These are phyloP conservation scores for Aristolochia fimbriata DNA, from an alignment of 164 flowering plant species.

Conservation along the genomic window DNA sequence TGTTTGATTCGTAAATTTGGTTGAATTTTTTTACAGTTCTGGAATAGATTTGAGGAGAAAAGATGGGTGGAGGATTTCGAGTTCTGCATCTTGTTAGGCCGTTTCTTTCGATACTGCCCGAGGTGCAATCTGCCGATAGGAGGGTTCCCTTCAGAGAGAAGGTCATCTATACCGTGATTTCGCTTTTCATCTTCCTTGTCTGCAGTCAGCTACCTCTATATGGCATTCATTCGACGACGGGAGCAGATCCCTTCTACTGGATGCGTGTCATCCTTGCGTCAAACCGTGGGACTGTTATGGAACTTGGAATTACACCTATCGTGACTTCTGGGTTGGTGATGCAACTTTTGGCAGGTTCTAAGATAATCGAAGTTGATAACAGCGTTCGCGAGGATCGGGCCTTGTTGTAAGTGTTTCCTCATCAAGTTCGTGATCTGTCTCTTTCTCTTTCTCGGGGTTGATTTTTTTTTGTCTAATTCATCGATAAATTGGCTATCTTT, in stretches of 20 bases:
- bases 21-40: too few relatives aligned
- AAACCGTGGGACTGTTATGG: conserved; percentile 55
- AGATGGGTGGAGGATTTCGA: conserved; percentile 17
- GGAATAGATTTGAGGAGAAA: background rate
- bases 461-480: background rate
- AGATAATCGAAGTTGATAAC: conserved; percentile 46
- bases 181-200: conserved; percentile 41
- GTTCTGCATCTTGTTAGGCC: conserved; percentile 45
- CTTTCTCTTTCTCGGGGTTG: background rate
- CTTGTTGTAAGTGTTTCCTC: conserved; percentile 26
- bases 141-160: conserved; percentile 48
- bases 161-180: conserved; percentile 41
- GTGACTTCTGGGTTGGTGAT: conserved; percentile 50
- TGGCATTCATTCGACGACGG: conserved; percentile 48
- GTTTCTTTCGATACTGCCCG: conserved; percentile 37
- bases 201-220: conserved; percentile 54
- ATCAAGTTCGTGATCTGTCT: background rate
- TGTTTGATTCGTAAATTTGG: too few relatives aligned
- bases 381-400: conserved; percentile 50
- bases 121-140: conserved; percentile 41
- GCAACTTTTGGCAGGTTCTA: conserved; percentile 50
- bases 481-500: background rate
- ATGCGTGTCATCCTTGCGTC: conserved; percentile 55
- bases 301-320: conserved; percentile 49
- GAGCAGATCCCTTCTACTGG: conserved; percentile 54